These are phyloP conservation scores for Polysphondylium violaceum DNA, from an alignment of 78 protist species.

Conservation along the genomic window DNA sequence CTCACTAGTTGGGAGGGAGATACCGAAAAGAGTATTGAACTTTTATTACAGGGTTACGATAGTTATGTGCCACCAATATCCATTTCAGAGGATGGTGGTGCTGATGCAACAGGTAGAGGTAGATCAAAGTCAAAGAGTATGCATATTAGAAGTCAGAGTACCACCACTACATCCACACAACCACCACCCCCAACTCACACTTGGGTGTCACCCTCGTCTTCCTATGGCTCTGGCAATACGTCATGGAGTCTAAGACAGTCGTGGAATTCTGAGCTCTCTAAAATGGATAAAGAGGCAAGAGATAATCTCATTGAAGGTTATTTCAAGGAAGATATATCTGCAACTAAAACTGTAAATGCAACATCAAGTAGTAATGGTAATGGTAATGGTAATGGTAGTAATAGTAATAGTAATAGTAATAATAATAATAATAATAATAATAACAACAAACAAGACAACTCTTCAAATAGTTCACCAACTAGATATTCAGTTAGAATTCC, in stretches of 20 bases:
- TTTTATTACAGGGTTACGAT: constrained; percentile 5
- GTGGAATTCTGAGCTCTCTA: constrained; percentile 21
- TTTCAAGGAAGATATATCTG: neutral
- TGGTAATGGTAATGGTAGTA: neutral
- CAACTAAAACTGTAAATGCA: neutral
- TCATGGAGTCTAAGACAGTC: constrained; percentile 6
- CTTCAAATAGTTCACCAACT: neutral
- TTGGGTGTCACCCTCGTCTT: constrained; percentile 22
- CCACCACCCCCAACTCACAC: neutral
- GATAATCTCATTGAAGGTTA: constrained; percentile 39
- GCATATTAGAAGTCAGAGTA: constrained; percentile 9
- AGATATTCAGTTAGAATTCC: constrained; percentile 14
- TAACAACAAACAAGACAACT: neutral
- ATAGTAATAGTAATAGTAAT: neutral
- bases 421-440: constrained; percentile 1
- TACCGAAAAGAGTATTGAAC: constrained; percentile 44
- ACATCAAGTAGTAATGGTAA: neutral
- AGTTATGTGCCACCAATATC: neutral
- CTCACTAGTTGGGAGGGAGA: constrained; percentile 45
- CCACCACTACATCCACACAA: neutral
- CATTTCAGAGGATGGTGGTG: too few species aligned
- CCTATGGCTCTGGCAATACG: neutral
- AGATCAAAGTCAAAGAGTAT: neutral
- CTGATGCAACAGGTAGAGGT: neutral
- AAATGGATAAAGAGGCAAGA: constrained; percentile 35